Base-by-base conservation (phyloP, 805 yeast genomes). In the Priceomyces castillae region DNA sequence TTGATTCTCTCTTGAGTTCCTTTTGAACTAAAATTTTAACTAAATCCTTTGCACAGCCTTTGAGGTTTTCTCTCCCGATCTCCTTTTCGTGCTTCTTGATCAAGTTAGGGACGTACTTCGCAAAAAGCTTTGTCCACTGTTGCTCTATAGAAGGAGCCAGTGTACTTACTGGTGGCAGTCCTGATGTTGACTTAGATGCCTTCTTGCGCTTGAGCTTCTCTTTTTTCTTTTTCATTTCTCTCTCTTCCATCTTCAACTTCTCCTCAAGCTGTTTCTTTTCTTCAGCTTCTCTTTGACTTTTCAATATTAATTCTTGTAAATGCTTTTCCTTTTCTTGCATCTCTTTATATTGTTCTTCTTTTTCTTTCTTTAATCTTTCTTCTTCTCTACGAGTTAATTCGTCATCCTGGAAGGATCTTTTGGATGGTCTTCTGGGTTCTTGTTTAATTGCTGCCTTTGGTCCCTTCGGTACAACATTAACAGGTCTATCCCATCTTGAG, bases 1-100 rank as follows among this genome's bases (percentile, higher is more conserved):
- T 31, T 7, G 59, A 54, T 40, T 62, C 61, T 41, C 77, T 67
- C 46, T 74, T 76, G 44, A 76, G 39, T 60, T 89, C 97, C 59
- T 92, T 94, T 3, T 74, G 73, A 0, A 82, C 78, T 35, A 94
- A 67, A 0, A 71, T 64, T 49, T 81, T 77, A 4, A 84, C 89
- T 44, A 92, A 80, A 39, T 90, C 96, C 47, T 80, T 77, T 2
- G 96, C 87, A 63, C 90, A 84, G 30, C 75, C 75, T 64, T 90
- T 92, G 40, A 88, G 57, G 43, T 80, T 74, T 3, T 86, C 95
- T 45, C 80, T 81, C 3, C 89, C 90, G 17, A 92, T 70, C 42
- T 80, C 82, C 2, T 70, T 58, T 50, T 80, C 84, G 60, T 84
- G 80, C 51, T 78, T 79, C 50, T 81, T 81, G 42, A 90, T 71